Percentiles rank a stretch among this genome's conserved stretches.
Evolutionary conservation across 1,284 basidiomycete species (phyloP).

Genomic region (Phylloboletellus chloephorus): DNA sequence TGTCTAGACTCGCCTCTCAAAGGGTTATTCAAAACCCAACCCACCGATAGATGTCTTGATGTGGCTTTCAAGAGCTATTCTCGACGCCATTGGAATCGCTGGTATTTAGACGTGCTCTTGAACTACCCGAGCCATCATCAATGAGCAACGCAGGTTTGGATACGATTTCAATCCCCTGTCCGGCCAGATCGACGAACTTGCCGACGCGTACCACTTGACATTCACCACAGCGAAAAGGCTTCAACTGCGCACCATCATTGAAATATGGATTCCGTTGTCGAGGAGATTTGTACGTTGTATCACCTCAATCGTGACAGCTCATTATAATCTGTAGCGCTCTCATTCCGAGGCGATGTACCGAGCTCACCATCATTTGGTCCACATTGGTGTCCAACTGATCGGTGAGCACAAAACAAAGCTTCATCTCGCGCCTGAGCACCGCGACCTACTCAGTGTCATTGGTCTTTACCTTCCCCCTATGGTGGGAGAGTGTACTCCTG

Average conservation of each 20-base stretch:
- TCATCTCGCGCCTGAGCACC: slow-evolving; percentile 13
- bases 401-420: slow-evolving; percentile 38
- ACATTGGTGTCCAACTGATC: slow-evolving; percentile 55
- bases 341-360: slow-evolving; percentile 40
- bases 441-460: slow-evolving; percentile 18
- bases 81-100: slow-evolving; percentile 70
- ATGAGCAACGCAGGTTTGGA: slow-evolving; percentile 40
- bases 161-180: slow-evolving; percentile 55
- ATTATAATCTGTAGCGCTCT: slow-evolving; percentile 28
- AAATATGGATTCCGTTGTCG: slow-evolving; percentile 56
- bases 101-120: slow-evolving; percentile 32
- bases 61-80: slow-evolving; percentile 59
- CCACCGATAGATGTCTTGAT: slow-evolving; percentile 50
- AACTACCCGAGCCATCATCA: not conserved
- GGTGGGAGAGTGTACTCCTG: not conserved
- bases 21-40: slow-evolving; percentile 14
- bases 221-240: slow-evolving; percentile 49
- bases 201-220: slow-evolving; percentile 49
- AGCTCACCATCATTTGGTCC: slow-evolving; percentile 45
- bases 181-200: slow-evolving; percentile 47
- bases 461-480: slow-evolving; percentile 15
- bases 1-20: slow-evolving; percentile 38
- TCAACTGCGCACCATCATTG: slow-evolving; percentile 50
- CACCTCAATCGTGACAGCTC: slow-evolving; percentile 15
- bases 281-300: slow-evolving; percentile 46